These are phyloP conservation scores for Monilinia fructigena DNA, from an alignment of 2,329 filamentous ascomycete genomes.

Conservation along the genomic window DNA sequence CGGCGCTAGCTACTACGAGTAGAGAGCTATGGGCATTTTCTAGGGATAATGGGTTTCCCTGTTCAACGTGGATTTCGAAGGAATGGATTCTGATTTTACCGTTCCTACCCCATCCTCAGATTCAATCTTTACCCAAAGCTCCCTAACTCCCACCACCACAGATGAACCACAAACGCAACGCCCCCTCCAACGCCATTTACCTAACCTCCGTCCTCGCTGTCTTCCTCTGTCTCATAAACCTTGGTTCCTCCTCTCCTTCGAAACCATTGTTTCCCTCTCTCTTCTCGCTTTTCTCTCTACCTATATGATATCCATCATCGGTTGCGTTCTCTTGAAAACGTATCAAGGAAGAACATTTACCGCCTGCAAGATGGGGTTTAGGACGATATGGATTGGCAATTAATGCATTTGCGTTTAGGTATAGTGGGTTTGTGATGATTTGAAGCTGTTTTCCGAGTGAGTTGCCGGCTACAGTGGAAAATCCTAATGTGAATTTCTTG, in stretches of 20 bases:
- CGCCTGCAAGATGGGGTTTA: constrained; percentile 45
- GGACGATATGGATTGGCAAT: constrained; percentile 45
- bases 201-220: constrained; percentile 29
- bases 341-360: constrained; percentile 44
- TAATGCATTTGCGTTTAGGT: constrained; percentile 47
- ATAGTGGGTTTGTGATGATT: constrained; percentile 48
- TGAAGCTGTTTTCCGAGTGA: constrained; percentile 50
- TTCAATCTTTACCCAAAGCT: background rate
- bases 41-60: constrained; percentile 27
- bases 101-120: background rate
- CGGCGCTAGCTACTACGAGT: constrained; percentile 41
- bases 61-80: constrained; percentile 43
- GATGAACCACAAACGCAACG: constrained; percentile 40
- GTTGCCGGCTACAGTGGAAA: constrained; percentile 40
- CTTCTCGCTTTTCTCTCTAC: constrained; percentile 51
- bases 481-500: constrained; percentile 20
- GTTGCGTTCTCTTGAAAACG: constrained; percentile 43
- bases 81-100: constrained; percentile 29
- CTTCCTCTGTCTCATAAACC: constrained; percentile 45
- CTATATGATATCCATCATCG: constrained; percentile 51
- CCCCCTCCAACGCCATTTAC: constrained; percentile 33
- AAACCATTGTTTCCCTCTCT: constrained; percentile 53
- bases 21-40: constrained; percentile 47
- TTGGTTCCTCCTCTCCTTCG: constrained; percentile 53
- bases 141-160: constrained; percentile 13